Evolutionary conservation across 1,284 basidiomycete genomes (phyloP).

Genomic region (Vanrija sp.): DNA sequence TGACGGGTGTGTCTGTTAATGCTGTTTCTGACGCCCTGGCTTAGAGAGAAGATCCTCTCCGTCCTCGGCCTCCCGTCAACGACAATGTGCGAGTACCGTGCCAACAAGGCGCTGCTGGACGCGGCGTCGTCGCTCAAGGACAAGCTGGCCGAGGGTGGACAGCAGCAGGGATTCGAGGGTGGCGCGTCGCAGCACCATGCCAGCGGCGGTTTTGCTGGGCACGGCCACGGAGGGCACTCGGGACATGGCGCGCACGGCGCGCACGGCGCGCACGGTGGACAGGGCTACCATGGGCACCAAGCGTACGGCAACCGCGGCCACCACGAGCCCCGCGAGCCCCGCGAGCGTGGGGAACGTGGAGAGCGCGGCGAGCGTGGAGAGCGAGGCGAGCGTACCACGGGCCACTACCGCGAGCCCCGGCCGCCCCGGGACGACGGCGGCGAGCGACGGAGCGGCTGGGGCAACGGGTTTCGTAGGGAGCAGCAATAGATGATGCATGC

Average conservation of each 20-base stretch:
- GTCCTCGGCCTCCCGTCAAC: constrained; percentile 41
- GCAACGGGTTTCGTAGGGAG: constrained; percentile 20
- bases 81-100: constrained; percentile 48
- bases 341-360: not conserved
- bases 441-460: constrained; percentile 12
- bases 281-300: not conserved
- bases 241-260: not conserved
- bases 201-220: not conserved
- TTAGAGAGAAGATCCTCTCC: constrained; percentile 45
- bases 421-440: constrained; percentile 13
- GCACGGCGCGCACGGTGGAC: not conserved
- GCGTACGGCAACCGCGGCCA: not conserved
- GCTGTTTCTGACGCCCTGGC: constrained; percentile 1
- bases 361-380: not conserved
- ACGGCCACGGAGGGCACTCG: constrained; percentile 1
- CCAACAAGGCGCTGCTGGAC: constrained; percentile 46
- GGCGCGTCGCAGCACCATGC: not conserved
- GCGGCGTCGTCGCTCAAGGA: constrained; percentile 26
- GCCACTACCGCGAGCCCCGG: constrained; percentile 11
- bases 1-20: not conserved
- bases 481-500: constrained; percentile 7
- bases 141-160: constrained; percentile 6
- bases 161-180: not conserved
- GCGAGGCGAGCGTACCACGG: constrained; percentile 1
- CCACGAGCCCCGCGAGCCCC: not conserved